Percentiles rank a stretch among this genome's conserved stretches.
Conservation (phyloP, 176 grass and related monocot genomes). For the Secale cereale region DNA sequence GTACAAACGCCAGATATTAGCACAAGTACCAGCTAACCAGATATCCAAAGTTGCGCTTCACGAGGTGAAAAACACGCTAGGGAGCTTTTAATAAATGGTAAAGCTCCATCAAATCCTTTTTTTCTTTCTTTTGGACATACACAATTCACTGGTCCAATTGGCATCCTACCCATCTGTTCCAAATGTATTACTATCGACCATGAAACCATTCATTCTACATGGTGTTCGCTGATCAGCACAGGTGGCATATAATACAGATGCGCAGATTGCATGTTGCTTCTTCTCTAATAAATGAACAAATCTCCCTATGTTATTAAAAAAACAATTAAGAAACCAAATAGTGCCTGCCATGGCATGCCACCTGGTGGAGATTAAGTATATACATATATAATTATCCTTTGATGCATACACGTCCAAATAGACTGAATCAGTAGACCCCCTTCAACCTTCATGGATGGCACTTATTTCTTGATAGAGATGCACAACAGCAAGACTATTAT, state of each 20-base stretch:
- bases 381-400: background rate
- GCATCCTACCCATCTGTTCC: no score
- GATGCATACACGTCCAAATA: background rate
- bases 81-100: background rate
- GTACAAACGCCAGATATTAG: background rate
- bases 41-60: background rate
- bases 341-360: background rate
- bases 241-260: background rate
- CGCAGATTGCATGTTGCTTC: background rate
- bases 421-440: background rate
- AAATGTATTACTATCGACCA: no score
- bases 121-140: no score
- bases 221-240: background rate
- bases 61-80: background rate
- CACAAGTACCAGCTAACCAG: background rate
- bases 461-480: slow-evolving; percentile 17
- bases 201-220: background rate
- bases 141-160: no score
- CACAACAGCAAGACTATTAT: background rate
- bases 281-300: background rate
- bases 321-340: background rate
- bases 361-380: background rate
- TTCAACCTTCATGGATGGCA: background rate
- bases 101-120: no score
- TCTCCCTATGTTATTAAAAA: no score